Evolutionary conservation across 2,329 filamentous ascomycete species (phyloP).

Genomic region (Malbranchea zuffiana): DNA sequence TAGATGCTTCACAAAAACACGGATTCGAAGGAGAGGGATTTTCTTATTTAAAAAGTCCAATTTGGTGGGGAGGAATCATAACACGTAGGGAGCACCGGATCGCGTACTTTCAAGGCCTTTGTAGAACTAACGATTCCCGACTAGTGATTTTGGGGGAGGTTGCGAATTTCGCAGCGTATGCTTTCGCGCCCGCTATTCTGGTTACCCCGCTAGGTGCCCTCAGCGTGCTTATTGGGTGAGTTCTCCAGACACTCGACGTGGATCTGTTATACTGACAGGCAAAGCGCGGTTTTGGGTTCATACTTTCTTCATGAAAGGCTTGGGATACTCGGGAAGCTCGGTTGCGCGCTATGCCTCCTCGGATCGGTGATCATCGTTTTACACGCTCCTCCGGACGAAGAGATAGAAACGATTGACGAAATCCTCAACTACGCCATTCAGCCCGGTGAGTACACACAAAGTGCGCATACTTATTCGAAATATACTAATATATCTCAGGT

Average conservation of each 20-base stretch:
- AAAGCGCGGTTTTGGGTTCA: conserved; percentile 74
- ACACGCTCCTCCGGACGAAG: conserved; percentile 87
- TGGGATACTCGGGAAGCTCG: conserved; percentile 82
- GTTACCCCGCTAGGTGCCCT: conserved; percentile 91
- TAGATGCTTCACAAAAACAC: conserved; percentile 79
- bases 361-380: conserved; percentile 96
- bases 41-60: conserved; percentile 83
- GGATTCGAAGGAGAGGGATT: conserved; percentile 96
- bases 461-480: background rate
- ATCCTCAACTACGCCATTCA: conserved; percentile 84
- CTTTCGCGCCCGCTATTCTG: conserved; percentile 95
- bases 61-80: conserved; percentile 93
- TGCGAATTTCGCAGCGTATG: conserved; percentile 96
- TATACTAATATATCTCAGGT: conserved; percentile 41
- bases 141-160: conserved; percentile 84
- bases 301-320: conserved; percentile 88
- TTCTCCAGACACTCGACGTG: conserved; percentile 5
- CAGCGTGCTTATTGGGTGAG: conserved; percentile 75
- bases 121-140: background rate
- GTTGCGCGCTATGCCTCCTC: conserved; percentile 90
- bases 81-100: conserved; percentile 55
- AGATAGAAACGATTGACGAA: conserved; percentile 82
- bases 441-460: conserved; percentile 56
- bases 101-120: background rate
- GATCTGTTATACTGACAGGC: conserved; percentile 13